A percentile compares a stretch with the other conserved stretches of the same genome.
Evolutionary conservation across 441 rosid species (phyloP).

Genomic region (Manihot esculenta): DNA sequence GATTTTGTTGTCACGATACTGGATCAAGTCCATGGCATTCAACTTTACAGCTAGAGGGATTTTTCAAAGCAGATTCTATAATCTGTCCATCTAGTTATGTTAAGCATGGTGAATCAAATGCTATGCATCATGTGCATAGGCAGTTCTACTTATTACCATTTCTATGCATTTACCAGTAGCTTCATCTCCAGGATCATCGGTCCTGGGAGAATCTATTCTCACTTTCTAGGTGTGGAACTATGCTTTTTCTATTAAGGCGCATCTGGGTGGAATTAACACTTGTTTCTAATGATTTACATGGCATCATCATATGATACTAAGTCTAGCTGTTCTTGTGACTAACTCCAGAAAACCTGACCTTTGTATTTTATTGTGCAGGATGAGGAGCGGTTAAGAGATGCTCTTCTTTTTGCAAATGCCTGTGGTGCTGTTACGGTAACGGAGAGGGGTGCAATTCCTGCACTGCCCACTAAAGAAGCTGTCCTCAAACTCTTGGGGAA

Average conservation of each 20-base stretch:
- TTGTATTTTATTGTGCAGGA: constrained; percentile 45
- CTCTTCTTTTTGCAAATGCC: constrained; percentile 76
- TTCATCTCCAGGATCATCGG: background rate
- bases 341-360: background rate
- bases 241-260: background rate
- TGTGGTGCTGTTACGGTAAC: constrained; percentile 87
- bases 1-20: background rate
- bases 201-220: background rate
- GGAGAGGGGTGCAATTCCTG: constrained; percentile 93
- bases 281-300: background rate
- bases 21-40: background rate
- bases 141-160: background rate
- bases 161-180: background rate
- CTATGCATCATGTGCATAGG: background rate
- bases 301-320: background rate
- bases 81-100: background rate
- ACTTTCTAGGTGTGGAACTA: background rate
- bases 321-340: background rate
- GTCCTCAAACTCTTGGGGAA: constrained; percentile 44
- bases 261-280: background rate
- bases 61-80: background rate
- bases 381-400: constrained; percentile 72
- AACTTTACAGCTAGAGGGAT: background rate
- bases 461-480: constrained; percentile 69
- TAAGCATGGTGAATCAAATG: background rate